These are phyloP conservation scores for Nothopassalora personata DNA, from an alignment of 2,329 filamentous ascomycete genomes.

Conservation along the genomic window DNA sequence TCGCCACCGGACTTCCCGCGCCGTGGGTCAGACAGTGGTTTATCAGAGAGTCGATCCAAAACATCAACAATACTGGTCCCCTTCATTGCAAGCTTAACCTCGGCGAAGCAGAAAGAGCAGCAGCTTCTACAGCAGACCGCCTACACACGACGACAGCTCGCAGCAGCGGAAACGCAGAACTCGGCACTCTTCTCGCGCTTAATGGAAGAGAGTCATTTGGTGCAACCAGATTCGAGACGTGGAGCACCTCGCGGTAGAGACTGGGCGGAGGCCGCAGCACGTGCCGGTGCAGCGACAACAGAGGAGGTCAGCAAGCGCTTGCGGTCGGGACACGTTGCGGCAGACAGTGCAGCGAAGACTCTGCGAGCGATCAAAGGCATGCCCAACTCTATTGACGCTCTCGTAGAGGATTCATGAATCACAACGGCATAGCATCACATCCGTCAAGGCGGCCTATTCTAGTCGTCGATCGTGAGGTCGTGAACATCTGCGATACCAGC, in stretches of 20 bases:
- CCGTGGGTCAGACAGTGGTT: constrained; percentile 3
- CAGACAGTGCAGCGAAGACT: constrained; percentile 12
- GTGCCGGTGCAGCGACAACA: constrained; percentile 15
- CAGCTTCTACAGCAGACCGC: constrained; percentile 25
- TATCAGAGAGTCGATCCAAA: constrained; percentile 5
- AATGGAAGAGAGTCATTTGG: constrained; percentile 34
- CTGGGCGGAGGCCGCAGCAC: constrained; percentile 25
- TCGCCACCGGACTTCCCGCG: constrained; percentile 5
- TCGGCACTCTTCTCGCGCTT: constrained; percentile 25
- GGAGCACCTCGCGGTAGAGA: constrained; percentile 22
- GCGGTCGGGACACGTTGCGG: constrained; percentile 14
- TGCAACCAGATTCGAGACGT: constrained; percentile 21
- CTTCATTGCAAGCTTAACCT: constrained; percentile 20
- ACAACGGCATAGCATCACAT: too few species aligned
- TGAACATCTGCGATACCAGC: neutral
- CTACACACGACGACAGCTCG: constrained; percentile 25
- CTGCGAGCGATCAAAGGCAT: constrained; percentile 18
- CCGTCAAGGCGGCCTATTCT: too few species aligned
- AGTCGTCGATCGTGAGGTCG: too few species aligned
- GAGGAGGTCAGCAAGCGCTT: constrained; percentile 16
- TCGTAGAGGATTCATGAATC: neutral
- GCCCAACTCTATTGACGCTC: constrained; percentile 12
- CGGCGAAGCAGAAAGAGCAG: constrained; percentile 20
- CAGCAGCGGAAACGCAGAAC: constrained; percentile 22
- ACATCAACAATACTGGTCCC: constrained; percentile 24